Evolutionary conservation across 1,284 basidiomycete species (phyloP).

Genomic region (Schizophyllum commune): DNA sequence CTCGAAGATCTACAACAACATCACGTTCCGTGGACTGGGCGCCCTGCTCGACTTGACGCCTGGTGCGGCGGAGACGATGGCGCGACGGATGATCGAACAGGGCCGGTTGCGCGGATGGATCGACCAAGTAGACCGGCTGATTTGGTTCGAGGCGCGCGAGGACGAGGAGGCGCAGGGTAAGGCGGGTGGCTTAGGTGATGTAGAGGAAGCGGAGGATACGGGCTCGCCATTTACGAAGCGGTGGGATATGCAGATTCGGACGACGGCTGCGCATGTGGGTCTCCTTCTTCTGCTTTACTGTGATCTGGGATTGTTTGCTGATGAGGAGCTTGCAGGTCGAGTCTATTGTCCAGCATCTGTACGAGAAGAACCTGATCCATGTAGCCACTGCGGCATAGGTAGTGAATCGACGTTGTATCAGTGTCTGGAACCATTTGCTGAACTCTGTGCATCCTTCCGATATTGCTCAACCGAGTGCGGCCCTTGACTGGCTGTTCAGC

Average conservation of each 20-base stretch:
- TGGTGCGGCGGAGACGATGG: slow-evolving; percentile 88
- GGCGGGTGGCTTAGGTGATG: slow-evolving; percentile 84
- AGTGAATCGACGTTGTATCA: slow-evolving; percentile 1
- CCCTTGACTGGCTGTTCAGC: no score
- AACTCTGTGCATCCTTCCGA: neutral
- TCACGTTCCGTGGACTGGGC: slow-evolving; percentile 85
- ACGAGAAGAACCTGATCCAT: slow-evolving; percentile 57
- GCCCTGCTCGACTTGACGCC: slow-evolving; percentile 80
- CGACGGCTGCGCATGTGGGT: slow-evolving; percentile 76
- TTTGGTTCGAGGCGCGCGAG: slow-evolving; percentile 83
- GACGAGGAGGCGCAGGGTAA: slow-evolving; percentile 89
- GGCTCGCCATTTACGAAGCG: slow-evolving; percentile 84
- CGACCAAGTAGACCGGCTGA: slow-evolving; percentile 88
- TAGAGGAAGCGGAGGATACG: slow-evolving; percentile 80
- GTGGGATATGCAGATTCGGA: slow-evolving; percentile 86
- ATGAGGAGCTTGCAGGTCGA: slow-evolving; percentile 47
- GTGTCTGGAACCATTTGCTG: neutral
- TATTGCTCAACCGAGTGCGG: no score
- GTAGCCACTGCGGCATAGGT: slow-evolving; percentile 19
- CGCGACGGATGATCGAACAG: slow-evolving; percentile 94
- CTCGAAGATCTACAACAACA: slow-evolving; percentile 92
- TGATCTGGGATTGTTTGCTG: slow-evolving; percentile 5
- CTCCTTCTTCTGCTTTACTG: neutral
- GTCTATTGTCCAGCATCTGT: slow-evolving; percentile 71
- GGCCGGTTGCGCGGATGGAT: slow-evolving; percentile 85